phyloP scores from a whole-genome alignment of 2,329 filamentous ascomycete genomes.

The Ophiosphaerella herpotricha region DNA sequence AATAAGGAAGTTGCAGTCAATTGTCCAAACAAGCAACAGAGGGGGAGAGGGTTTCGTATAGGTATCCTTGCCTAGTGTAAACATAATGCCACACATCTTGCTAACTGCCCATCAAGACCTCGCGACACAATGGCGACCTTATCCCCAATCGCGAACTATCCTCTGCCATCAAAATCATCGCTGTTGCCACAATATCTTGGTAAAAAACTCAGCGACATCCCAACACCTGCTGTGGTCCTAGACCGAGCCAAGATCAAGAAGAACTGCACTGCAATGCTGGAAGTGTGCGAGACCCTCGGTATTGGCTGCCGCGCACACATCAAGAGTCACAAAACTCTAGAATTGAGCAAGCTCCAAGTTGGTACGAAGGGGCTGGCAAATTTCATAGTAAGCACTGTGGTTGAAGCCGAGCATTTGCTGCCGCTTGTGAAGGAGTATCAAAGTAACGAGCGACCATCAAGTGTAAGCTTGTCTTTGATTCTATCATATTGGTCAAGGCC shows the following conservation, averaged over 20 bases:
- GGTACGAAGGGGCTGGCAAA: slow-evolving; percentile 60
- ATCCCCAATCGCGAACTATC: slow-evolving; percentile 12
- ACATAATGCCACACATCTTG: neutral
- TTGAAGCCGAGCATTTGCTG: slow-evolving; percentile 70
- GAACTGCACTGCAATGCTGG: slow-evolving; percentile 75
- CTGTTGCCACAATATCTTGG: slow-evolving; percentile 57
- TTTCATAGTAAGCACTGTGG: slow-evolving; percentile 74
- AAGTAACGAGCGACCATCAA: slow-evolving; percentile 58
- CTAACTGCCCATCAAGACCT: neutral
- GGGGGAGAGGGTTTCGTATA: too few species aligned
- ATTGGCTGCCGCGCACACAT: slow-evolving; percentile 77
- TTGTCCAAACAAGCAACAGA: too few species aligned
- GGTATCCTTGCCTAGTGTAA: too few species aligned
- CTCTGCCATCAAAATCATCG: slow-evolving; percentile 12
- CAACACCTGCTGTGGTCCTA: slow-evolving; percentile 69
- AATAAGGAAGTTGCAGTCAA: too few species aligned
- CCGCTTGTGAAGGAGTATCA: slow-evolving; percentile 65
- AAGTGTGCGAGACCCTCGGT: slow-evolving; percentile 61
- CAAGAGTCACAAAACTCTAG: slow-evolving; percentile 81
- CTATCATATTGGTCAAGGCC: too few species aligned
- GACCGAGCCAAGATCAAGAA: slow-evolving; percentile 67
- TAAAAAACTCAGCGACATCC: slow-evolving; percentile 63
- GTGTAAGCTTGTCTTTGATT: slow-evolving; percentile 51
- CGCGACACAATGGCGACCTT: slow-evolving; percentile 4
- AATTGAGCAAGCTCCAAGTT: slow-evolving; percentile 72